Evolutionary conservation across 371 early-diverging fungal species (phyloP), one percentile per base, ranked within the genome.

Genomic region (Nematocida homosporus): DNA sequence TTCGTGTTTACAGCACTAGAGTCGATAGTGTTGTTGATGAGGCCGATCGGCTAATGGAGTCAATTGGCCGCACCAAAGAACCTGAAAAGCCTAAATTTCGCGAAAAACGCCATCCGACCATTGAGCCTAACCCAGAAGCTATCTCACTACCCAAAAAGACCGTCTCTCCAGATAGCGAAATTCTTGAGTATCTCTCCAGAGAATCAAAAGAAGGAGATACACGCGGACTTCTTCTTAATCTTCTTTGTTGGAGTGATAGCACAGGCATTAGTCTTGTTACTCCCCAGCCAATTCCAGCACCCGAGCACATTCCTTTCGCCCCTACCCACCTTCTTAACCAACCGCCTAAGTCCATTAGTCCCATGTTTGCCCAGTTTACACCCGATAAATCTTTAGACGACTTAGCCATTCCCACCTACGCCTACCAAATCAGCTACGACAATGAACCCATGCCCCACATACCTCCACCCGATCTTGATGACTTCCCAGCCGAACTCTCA

Each of bases 21-120:
- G 95, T 98, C 2, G 97, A 98, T 83, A 93, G 94, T 8, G 94
- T 95, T 1, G 92, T 93, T 8, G 87, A 90, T 8, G 96, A 95
- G 80, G 92, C 97, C 3, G 90, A 89, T 27, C 90, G 90, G 81
- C 87, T 98, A 30, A 47, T 82, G 29, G 80, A 80, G 30, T 65
- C 66, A 40, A 63, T 80, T n/a, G 66, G 67, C 37, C 42, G 72
- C 41, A 77, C 78, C 32, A 79, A 80, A 38, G 56, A 60, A 8
- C 47, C 37, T 29, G 76, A 66, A 42, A 75, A 79, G 54, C 75
- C 57, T 18, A 67, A 61, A 27, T 8, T 38, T 0, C 52, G 42
- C 67, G 60, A 32, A 60, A 77, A 59, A 54, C 53, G 18, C 38
- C 52, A 60, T 42, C 65, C 54, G 27, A 72, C 75, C 25, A 60